These are phyloP conservation scores for Ziziphus jujuba DNA, from an alignment of 306 rosid genomes.

Conservation along the genomic window DNA sequence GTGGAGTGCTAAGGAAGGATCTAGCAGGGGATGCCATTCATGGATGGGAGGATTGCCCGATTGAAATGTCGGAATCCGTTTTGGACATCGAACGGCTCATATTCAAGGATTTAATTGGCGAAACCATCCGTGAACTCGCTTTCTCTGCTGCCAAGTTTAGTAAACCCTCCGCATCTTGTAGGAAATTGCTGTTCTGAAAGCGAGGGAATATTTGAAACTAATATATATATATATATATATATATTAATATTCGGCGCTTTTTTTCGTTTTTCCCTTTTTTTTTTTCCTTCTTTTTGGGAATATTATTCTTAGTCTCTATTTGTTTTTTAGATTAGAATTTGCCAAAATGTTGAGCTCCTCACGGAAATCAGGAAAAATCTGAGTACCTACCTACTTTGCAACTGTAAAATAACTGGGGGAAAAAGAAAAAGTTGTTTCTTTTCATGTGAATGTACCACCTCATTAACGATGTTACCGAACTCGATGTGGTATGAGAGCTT, in stretches of 20 bases:
- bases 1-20: conserved; percentile 70
- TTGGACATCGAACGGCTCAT: conserved; percentile 81
- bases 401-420: background rate
- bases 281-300: background rate
- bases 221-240: too few relatives aligned
- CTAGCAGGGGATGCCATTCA: conserved; percentile 52
- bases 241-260: conserved; percentile 3
- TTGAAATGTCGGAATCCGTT: conserved; percentile 65
- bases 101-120: conserved; percentile 81
- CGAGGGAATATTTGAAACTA: conserved; percentile 2
- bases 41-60: conserved; percentile 66
- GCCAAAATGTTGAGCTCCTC: conserved; percentile 11
- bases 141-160: conserved; percentile 25
- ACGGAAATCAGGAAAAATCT: conserved; percentile 38
- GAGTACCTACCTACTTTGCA: conserved; percentile 6
- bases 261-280: conserved; percentile 21
- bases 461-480: too few relatives aligned
- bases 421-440: background rate
- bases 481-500: too few relatives aligned
- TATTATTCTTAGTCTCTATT: conserved; percentile 2
- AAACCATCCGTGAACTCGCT: conserved; percentile 74
- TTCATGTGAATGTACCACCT: background rate
- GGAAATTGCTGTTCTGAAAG: conserved; percentile 62
- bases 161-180: conserved; percentile 40
- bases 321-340: conserved; percentile 20